Evolutionary conservation across 306 rosid species (phyloP).

Genomic region (Rubus idaeus): DNA sequence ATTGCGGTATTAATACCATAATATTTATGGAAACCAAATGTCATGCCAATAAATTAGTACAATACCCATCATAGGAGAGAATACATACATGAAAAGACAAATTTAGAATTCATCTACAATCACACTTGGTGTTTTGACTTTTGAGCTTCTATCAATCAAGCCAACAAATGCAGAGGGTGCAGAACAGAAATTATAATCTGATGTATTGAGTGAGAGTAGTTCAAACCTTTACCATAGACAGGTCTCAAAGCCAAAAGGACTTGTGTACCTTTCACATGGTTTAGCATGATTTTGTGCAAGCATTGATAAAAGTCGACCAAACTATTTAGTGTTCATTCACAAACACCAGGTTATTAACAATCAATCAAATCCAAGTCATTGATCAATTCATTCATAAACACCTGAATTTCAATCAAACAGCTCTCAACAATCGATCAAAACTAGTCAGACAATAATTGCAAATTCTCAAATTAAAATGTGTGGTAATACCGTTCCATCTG

Average conservation of each 20-base stretch:
- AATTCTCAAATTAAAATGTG: not conserved
- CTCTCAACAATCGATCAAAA: too few relatives aligned
- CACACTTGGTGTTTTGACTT: not conserved
- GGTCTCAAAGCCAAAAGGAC: not conserved
- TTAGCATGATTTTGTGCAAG: too few relatives aligned
- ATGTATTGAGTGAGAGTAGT: not conserved
- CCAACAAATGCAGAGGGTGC: not conserved
- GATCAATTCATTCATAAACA: too few relatives aligned
- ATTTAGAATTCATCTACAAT: not conserved
- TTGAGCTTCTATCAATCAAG: not conserved
- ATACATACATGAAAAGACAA: not conserved
- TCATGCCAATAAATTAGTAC: not conserved
- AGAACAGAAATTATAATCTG: not conserved
- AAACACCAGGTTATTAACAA: not conserved
- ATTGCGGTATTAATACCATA: not conserved
- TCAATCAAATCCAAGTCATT: not conserved
- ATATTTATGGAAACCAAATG: not conserved
- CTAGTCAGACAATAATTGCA: too few relatives aligned
- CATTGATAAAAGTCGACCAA: not conserved
- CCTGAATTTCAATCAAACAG: too few relatives aligned
- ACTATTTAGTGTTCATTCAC: not conserved
- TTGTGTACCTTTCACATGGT: not conserved
- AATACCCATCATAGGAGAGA: not conserved
- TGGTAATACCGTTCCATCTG: constrained; percentile 73
- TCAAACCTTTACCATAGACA: not conserved